These are phyloP conservation scores for Botrytis pseudocinerea DNA, from an alignment of 2,329 filamentous ascomycete genomes.

Conservation along the genomic window DNA sequence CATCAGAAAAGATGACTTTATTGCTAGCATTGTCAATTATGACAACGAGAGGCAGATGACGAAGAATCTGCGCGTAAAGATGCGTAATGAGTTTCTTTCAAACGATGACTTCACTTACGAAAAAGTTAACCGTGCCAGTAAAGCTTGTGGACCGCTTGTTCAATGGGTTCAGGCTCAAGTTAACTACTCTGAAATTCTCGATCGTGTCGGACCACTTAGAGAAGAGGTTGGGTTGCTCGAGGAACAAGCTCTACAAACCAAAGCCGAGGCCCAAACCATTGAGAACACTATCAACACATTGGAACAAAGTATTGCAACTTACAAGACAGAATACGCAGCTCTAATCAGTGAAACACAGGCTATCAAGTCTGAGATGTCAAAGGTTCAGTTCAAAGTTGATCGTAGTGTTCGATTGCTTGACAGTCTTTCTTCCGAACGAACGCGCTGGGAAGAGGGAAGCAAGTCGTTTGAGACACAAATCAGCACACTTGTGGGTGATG, in stretches of 20 bases:
- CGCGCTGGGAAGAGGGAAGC: constrained; percentile 94
- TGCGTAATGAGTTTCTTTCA: constrained; percentile 88
- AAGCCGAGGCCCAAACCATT: constrained; percentile 88
- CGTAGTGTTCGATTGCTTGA: constrained; percentile 92
- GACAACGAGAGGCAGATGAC: constrained; percentile 97
- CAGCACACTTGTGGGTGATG: constrained; percentile 91
- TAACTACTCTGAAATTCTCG: constrained; percentile 95
- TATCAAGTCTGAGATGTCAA: constrained; percentile 95
- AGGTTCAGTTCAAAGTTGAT: constrained; percentile 97
- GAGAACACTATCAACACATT: constrained; percentile 82
- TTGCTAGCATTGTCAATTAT: constrained; percentile 95
- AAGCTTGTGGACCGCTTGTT: constrained; percentile 93
- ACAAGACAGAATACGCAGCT: constrained; percentile 94
- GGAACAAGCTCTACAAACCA: constrained; percentile 85
- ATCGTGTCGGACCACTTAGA: constrained; percentile 87
- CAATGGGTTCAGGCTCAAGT: constrained; percentile 98
- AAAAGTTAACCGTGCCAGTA: constrained; percentile 92
- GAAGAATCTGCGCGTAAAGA: constrained; percentile 73
- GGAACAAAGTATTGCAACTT: constrained; percentile 87
- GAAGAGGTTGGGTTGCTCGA: constrained; percentile 87
- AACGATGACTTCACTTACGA: constrained; percentile 97
- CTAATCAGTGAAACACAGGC: constrained; percentile 96
- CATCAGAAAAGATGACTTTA: constrained; percentile 91
- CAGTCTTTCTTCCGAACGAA: constrained; percentile 89
- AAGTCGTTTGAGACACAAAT: constrained; percentile 98